These are phyloP conservation scores for Brassica juncea DNA, from an alignment of 345 rosid species.

Conservation along the genomic window DNA sequence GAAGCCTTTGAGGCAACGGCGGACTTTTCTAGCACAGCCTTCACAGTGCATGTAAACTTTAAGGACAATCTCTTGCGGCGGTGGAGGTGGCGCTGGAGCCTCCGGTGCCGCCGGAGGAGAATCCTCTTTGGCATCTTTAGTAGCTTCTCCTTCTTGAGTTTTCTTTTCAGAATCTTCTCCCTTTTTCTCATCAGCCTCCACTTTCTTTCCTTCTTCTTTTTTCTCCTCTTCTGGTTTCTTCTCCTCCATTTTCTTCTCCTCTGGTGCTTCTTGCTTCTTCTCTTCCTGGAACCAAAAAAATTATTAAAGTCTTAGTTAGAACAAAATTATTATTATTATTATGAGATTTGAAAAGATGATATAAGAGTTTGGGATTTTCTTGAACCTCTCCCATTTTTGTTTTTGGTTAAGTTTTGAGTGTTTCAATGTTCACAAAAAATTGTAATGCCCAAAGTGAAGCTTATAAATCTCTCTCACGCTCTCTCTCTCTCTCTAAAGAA, in stretches of 20 bases:
- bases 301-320: background rate
- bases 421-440: conserved; percentile 33
- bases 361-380: conserved; percentile 37
- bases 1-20: conserved; percentile 76
- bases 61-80: conserved; percentile 70
- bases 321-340: conserved; percentile 1
- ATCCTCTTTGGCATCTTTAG: conserved; percentile 39
- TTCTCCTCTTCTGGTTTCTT: conserved; percentile 54
- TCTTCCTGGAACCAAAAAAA: conserved; percentile 30
- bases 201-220: conserved; percentile 46
- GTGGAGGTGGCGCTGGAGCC: conserved; percentile 58
- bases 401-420: conserved; percentile 14
- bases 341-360: conserved; percentile 29
- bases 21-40: conserved; percentile 95
- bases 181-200: conserved; percentile 43
- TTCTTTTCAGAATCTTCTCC: conserved; percentile 44
- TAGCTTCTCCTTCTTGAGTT: conserved; percentile 45
- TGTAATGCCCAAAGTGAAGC: conserved; percentile 32
- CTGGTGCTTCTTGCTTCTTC: conserved; percentile 36
- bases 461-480: conserved; percentile 33
- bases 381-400: conserved; percentile 45
- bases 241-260: conserved; percentile 55
- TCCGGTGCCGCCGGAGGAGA: conserved; percentile 20
- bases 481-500: conserved; percentile 23
- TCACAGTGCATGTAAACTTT: conserved; percentile 98